phyloP scores from a whole-genome alignment of 495 filamentous ascomycete genomes.

The Polyplosphaeria fusca region DNA sequence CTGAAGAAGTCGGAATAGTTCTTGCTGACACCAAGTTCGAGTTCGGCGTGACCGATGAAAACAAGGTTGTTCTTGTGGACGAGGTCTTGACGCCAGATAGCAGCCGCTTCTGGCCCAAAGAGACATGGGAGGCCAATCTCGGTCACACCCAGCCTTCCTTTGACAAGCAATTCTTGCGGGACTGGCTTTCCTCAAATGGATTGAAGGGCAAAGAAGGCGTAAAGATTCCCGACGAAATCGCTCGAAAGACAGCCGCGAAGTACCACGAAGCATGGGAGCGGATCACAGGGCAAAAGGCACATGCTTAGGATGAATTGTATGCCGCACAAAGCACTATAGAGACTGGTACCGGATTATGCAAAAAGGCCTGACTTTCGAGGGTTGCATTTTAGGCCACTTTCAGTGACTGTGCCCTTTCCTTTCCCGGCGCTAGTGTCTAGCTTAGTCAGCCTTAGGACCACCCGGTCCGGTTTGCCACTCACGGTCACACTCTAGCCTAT shows the following conservation, averaged over 20 bases:
- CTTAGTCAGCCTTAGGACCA: too few species aligned
- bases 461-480: too few species aligned
- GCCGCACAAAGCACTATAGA: too few species aligned
- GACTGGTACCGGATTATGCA: too few species aligned
- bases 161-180: constrained; percentile 87
- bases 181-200: constrained; percentile 74
- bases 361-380: too few species aligned
- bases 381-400: background rate
- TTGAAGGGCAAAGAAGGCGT: constrained; percentile 69
- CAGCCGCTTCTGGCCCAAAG: constrained; percentile 83
- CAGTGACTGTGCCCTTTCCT: background rate
- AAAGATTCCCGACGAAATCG: constrained; percentile 63
- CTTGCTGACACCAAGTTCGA: constrained; percentile 90
- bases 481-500: too few species aligned
- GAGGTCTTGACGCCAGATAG: constrained; percentile 76
- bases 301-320: too few species aligned
- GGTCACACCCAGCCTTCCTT: constrained; percentile 76
- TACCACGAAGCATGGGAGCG: constrained; percentile 69
- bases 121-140: constrained; percentile 57
- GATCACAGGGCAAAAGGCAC: constrained; percentile 55
- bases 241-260: constrained; percentile 58
- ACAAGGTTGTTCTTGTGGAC: constrained; percentile 76
- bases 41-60: constrained; percentile 68
- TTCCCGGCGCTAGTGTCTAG: too few species aligned
- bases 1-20: constrained; percentile 75